These are phyloP conservation scores for Bassia scoparia DNA, from an alignment of 148 eudicot genomes.

Conservation along the genomic window DNA sequence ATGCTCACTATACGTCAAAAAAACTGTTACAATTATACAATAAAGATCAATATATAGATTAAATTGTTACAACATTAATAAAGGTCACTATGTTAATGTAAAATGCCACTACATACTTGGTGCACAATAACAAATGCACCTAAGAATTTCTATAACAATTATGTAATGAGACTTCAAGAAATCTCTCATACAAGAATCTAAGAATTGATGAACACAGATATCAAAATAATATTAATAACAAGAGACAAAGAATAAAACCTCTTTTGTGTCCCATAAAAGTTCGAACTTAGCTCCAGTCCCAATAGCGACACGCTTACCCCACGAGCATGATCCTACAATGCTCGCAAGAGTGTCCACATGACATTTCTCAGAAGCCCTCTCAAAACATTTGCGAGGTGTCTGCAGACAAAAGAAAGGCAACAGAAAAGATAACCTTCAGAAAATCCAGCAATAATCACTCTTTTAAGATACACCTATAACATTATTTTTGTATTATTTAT, in stretches of 20 bases:
- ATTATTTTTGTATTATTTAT: too few relatives aligned
- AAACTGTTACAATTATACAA: too few relatives aligned
- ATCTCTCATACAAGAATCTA: background rate
- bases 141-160: too few relatives aligned
- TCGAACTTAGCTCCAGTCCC: conserved; percentile 93
- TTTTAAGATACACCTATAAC: background rate
- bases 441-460: background rate
- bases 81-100: too few relatives aligned
- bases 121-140: too few relatives aligned
- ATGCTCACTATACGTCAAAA: too few relatives aligned
- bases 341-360: conserved; percentile 76
- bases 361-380: conserved; percentile 91
- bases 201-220: background rate
- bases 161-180: background rate
- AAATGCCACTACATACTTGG: too few relatives aligned
- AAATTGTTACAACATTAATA: too few relatives aligned
- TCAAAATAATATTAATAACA: background rate
- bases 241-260: conserved; percentile 36
- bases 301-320: conserved; percentile 96
- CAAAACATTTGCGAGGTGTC: conserved; percentile 92
- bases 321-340: conserved; percentile 91
- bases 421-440: background rate
- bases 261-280: conserved; percentile 68
- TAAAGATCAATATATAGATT: too few relatives aligned
- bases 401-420: conserved; percentile 18